Conservation (phyloP, 2,329 filamentous ascomycete species). For the Monosporascus sp. region DNA sequence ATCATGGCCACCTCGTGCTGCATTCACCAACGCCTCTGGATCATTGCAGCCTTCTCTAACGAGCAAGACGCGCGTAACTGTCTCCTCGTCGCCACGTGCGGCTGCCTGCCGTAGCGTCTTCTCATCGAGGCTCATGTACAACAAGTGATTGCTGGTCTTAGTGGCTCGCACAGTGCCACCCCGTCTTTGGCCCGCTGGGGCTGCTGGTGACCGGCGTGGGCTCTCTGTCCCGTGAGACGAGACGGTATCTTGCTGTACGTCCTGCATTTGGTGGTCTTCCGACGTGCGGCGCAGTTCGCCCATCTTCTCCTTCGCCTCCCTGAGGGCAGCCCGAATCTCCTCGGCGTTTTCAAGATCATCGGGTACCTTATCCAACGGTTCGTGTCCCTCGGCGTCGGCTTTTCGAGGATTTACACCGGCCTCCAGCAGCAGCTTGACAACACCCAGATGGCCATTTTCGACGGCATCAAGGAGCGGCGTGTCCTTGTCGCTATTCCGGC, state of each 20-base stretch:
- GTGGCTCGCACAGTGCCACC: slow-evolving; percentile 52
- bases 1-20: slow-evolving; percentile 86
- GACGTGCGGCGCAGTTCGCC: slow-evolving; percentile 51
- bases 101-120: slow-evolving; percentile 57
- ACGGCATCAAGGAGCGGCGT: slow-evolving; percentile 94
- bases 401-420: slow-evolving; percentile 89
- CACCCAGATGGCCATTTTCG: slow-evolving; percentile 87
- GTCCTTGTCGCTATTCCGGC: slow-evolving; percentile 74
- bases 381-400: slow-evolving; percentile 86
- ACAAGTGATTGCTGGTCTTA: slow-evolving; percentile 58
- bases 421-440: slow-evolving; percentile 77
- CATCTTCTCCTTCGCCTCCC: slow-evolving; percentile 52
- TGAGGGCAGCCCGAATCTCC: slow-evolving; percentile 67
- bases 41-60: slow-evolving; percentile 62
- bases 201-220: slow-evolving; percentile 51
- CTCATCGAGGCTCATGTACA: slow-evolving; percentile 60
- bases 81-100: slow-evolving; percentile 56
- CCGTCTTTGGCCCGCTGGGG: slow-evolving; percentile 39
- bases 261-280: slow-evolving; percentile 50
- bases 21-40: slow-evolving; percentile 82
- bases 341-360: slow-evolving; percentile 71
- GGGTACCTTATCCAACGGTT: slow-evolving; percentile 79
- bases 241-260: slow-evolving; percentile 37
- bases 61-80: slow-evolving; percentile 55
- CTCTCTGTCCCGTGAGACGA: slow-evolving; percentile 54